Conservation (phyloP, 306 rosid genomes). For the Castanopsis chinensis region DNA sequence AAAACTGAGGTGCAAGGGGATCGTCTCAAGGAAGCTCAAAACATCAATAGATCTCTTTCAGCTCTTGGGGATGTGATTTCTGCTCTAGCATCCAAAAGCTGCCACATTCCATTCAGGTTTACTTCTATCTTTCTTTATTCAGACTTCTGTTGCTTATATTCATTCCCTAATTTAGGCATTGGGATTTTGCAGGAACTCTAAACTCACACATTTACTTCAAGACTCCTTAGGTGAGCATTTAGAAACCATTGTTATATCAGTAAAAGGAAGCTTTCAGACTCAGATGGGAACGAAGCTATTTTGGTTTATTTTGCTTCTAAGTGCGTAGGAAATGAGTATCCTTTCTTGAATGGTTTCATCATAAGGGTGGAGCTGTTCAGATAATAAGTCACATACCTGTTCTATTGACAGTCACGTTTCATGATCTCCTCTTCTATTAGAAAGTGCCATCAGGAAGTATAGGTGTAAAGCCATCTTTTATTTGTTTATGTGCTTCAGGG, state of each 20-base stretch:
- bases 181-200: slow-evolving; percentile 67
- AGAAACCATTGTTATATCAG: not conserved
- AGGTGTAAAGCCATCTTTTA: not conserved
- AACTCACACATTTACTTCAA: slow-evolving; percentile 88
- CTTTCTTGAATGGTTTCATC: not conserved
- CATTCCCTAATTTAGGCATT: slow-evolving; percentile 11
- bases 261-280: not conserved
- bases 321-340: not conserved
- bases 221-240: slow-evolving; percentile 68
- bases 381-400: not conserved
- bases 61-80: slow-evolving; percentile 89
- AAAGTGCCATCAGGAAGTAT: not conserved
- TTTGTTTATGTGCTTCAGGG: slow-evolving; percentile 41
- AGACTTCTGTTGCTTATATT: not conserved
- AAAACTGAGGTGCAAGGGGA: slow-evolving; percentile 84
- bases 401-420: not conserved
- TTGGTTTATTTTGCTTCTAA: not conserved
- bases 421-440: not conserved
- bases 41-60: slow-evolving; percentile 82
- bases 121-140: slow-evolving; percentile 7
- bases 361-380: not conserved
- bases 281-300: not conserved
- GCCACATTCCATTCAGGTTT: slow-evolving; percentile 86
- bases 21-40: slow-evolving; percentile 83
- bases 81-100: slow-evolving; percentile 75